Evolutionary conservation across 2,329 filamentous ascomycete species (phyloP).

Genomic region (Juglanconis juglandina): DNA sequence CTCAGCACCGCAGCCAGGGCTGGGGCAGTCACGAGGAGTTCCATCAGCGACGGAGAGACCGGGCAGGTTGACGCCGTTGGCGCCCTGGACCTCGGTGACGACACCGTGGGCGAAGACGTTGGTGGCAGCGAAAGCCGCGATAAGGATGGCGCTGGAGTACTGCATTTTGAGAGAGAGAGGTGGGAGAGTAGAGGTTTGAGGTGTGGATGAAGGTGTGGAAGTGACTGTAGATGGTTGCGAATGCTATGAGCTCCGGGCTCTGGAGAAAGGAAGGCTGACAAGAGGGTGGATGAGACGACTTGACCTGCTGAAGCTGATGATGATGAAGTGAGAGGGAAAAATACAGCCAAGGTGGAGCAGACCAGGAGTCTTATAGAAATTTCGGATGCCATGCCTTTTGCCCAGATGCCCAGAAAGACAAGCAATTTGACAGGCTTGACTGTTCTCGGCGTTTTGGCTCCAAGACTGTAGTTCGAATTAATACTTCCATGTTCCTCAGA

Average conservation of each 20-base stretch:
- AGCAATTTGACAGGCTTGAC: constrained; percentile 10
- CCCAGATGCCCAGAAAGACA: not conserved
- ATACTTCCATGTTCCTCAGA: constrained; percentile 6
- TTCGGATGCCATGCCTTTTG: constrained; percentile 14
- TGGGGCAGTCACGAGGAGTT: constrained; percentile 64
- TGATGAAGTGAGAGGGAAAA: constrained; percentile 9
- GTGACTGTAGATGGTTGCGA: not conserved
- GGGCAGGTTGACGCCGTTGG: constrained; percentile 61
- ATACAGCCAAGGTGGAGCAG: not conserved
- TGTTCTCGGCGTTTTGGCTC: constrained; percentile 3
- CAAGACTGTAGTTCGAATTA: not conserved
- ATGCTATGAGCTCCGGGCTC: constrained; percentile 16
- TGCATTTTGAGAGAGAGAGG: constrained; percentile 22
- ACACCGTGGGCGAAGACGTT: constrained; percentile 56
- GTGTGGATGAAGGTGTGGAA: not conserved
- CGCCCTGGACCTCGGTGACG: constrained; percentile 52
- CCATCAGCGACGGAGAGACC: constrained; percentile 61
- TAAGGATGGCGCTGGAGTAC: constrained; percentile 36
- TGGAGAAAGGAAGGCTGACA: constrained; percentile 6
- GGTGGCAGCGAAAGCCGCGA: constrained; percentile 46
- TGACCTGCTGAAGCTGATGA: constrained; percentile 9
- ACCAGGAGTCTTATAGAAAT: constrained; percentile 15
- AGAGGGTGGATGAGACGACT: constrained; percentile 4
- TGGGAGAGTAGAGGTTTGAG: not conserved
- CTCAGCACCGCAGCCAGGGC: constrained; percentile 60